These are phyloP conservation scores for Sequoiadendron giganteum DNA, from an alignment of 75 land plant species.

Conservation along the genomic window DNA sequence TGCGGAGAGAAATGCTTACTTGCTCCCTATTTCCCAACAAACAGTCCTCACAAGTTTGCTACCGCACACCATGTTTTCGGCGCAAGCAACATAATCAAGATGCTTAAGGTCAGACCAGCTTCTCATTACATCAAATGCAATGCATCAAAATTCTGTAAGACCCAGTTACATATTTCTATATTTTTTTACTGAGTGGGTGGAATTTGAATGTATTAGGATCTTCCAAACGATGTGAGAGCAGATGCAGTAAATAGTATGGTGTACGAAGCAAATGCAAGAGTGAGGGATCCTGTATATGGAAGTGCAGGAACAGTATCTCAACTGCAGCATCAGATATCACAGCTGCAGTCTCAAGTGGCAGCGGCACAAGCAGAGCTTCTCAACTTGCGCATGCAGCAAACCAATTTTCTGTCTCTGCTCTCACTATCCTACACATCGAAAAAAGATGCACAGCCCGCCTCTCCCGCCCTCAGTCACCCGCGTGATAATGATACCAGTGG, in stretches of 20 bases:
- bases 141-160: too few relatives aligned
- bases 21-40: conserved; percentile 33
- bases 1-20: conserved; percentile 22
- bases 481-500: too few relatives aligned
- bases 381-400: too few relatives aligned
- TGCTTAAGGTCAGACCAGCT: conserved; percentile 17
- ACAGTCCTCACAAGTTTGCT: conserved; percentile 31
- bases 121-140: too few relatives aligned
- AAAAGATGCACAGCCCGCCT: too few relatives aligned
- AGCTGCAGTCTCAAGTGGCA: too few relatives aligned
- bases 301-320: conserved; percentile 12
- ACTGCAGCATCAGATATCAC: background rate
- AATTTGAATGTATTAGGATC: conserved; percentile 6
- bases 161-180: too few relatives aligned
- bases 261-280: conserved; percentile 20
- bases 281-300: conserved; percentile 23
- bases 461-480: too few relatives aligned
- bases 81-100: conserved; percentile 31
- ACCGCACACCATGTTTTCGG: conserved; percentile 32
- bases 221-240: conserved; percentile 20
- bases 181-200: too few relatives aligned
- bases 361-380: too few relatives aligned
- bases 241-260: conserved; percentile 31
- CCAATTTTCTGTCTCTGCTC: too few relatives aligned
- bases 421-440: too few relatives aligned